Evolutionary conservation across 1,139 yeast species (phyloP).

Genomic region (Protomyces lactucae-debilis): DNA sequence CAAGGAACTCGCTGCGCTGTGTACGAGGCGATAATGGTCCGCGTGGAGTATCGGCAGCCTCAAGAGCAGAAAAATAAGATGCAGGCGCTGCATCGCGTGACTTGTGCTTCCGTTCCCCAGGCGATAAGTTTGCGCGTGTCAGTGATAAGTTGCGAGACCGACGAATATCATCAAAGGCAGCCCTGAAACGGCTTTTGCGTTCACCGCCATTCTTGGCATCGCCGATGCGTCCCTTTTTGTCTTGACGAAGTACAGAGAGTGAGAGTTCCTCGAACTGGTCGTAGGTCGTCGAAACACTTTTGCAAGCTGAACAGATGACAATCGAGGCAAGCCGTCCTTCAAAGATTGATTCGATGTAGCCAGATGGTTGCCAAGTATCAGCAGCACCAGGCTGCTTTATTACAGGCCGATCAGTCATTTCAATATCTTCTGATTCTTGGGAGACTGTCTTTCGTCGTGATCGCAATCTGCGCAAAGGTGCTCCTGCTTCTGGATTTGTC

Average conservation of each 20-base stretch:
- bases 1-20: neutral
- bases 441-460: constrained; percentile 9
- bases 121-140: constrained; percentile 2
- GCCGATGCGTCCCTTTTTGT: neutral
- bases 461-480: constrained; percentile 1
- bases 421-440: constrained; percentile 13
- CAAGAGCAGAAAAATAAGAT: neutral
- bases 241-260: constrained; percentile 12
- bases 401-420: constrained; percentile 15
- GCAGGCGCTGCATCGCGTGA: neutral
- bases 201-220: neutral
- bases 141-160: constrained; percentile 6
- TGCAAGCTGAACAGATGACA: constrained; percentile 29
- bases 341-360: constrained; percentile 26
- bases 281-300: constrained; percentile 25
- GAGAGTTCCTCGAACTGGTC: constrained; percentile 30
- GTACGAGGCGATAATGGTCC: neutral
- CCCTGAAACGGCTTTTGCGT: constrained; percentile 22
- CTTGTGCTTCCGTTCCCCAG: neutral
- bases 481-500: neutral
- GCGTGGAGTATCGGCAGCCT: neutral
- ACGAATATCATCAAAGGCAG: constrained; percentile 18
- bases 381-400: neutral
- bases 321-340: constrained; percentile 30
- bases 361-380: constrained; percentile 11